Evolutionary conservation across 1,139 yeast species (phyloP), one percentile per base, ranked within the genome.

Genomic region (Yarrowia galli): DNA sequence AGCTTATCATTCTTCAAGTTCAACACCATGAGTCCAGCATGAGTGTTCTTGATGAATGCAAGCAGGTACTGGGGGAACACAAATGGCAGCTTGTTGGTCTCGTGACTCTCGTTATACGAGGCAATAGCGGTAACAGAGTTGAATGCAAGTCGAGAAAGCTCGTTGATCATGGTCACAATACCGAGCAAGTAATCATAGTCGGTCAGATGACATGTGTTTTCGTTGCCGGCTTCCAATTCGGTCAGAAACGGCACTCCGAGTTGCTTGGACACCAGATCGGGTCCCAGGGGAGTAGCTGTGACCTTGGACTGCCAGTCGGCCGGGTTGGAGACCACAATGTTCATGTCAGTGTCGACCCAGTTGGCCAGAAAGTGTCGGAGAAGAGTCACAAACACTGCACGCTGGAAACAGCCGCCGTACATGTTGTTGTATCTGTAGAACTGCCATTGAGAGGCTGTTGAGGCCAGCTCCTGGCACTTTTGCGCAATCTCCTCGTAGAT

Each of bases 1-100:
- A 78, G 71, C 35, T 72, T 69, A 65, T 78, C 80, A 53, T 78
- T 78, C 68, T 76, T 77, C 67, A 78, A 69, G 66, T 78, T 77
- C 51, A 78, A 70, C 35, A 73, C 70, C 71, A 74, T 69, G 64
- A 77, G 76, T 0, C 76, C 77, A 9, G 76, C 71, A 60, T 77
- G 79, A 13, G 77, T 67, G 35, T 75, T 74, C 66, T 77, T 75
- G 61, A 77, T 68, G 65, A 77, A 73, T 36, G 54, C 68, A 69
- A 49, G 60, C 35, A 64, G 56, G 35, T 53, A 48, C 36, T 49
- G 60, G 15, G 64, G 64, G 12, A 65, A 51, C 10, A 20, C 64
- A 35, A 46, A 54, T 20, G 36, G 51, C 23, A 36, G 28, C 43
- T 66, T 66, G 13, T 66, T 66, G 13, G 60, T 53, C 32, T 69